Percentiles rank a stretch among this genome's conserved stretches.
Evolutionary conservation across 495 filamentous ascomycete genomes (phyloP).

Genomic region (Neurospora sp.): DNA sequence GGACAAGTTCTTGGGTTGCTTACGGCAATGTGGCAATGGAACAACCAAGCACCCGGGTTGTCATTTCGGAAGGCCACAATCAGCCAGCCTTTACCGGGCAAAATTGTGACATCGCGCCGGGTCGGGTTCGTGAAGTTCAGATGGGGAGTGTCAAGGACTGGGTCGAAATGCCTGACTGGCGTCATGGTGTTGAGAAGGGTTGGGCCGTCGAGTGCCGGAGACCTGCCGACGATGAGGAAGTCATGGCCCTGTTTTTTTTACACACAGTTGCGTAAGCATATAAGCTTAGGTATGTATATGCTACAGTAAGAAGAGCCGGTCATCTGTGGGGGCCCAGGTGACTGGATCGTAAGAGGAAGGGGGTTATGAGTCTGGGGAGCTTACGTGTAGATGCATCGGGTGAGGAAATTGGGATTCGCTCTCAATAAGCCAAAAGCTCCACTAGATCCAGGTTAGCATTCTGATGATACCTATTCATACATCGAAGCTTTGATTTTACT

Average conservation of each 20-base stretch:
- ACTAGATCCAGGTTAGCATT: conserved; percentile 1
- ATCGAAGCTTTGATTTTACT: not conserved
- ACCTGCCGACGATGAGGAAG: conserved; percentile 23
- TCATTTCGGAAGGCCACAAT: conserved; percentile 40
- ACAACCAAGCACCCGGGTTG: conserved; percentile 44
- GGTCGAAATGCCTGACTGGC: conserved; percentile 15
- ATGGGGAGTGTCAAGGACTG: conserved; percentile 6
- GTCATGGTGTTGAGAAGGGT: conserved; percentile 26
- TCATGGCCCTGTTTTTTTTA: conserved; percentile 17
- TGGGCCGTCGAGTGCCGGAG: conserved; percentile 23
- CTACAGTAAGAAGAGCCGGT: not conserved
- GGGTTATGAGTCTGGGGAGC: conserved; percentile 8
- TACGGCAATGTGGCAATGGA: conserved; percentile 43
- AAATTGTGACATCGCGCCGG: conserved; percentile 26
- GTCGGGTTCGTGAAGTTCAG: conserved; percentile 28
- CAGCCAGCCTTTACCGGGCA: conserved; percentile 35
- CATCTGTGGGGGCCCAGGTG: not conserved
- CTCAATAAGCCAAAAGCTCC: conserved; percentile 16
- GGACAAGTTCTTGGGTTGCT: not conserved
- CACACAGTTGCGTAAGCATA: conserved; percentile 28
- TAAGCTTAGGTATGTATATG: conserved; percentile 10
- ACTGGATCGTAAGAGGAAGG: not conserved
- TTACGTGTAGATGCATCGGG: conserved; percentile 43
- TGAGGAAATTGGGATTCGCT: conserved; percentile 30
- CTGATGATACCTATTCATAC: not conserved